Conservation (phyloP, 345 rosid species). For the Pistacia vera region DNA sequence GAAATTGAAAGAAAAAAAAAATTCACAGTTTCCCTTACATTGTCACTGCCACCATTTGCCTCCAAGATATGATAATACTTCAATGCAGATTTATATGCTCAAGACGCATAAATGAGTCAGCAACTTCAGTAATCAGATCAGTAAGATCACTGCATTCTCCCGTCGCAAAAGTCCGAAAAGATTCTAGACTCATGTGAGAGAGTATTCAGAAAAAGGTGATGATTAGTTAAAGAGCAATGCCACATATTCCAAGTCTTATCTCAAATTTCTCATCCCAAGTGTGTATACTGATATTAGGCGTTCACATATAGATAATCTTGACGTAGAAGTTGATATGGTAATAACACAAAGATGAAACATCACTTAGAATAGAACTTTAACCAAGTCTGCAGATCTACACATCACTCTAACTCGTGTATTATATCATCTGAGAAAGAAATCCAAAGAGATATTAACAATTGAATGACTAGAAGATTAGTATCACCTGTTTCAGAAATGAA, state of each 20-base stretch:
- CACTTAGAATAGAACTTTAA: too few relatives aligned
- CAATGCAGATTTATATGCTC: conserved; percentile 61
- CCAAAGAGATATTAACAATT: not conserved
- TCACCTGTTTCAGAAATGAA: not conserved
- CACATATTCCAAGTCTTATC: too few relatives aligned
- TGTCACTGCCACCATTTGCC: conserved; percentile 39
- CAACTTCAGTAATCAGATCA: conserved; percentile 56
- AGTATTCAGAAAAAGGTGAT: conserved; percentile 3
- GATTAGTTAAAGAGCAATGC: too few relatives aligned
- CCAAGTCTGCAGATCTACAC: too few relatives aligned
- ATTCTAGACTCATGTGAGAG: conserved; percentile 41
- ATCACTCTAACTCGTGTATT: not conserved
- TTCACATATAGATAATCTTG: too few relatives aligned
- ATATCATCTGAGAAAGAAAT: not conserved
- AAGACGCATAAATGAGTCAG: conserved; percentile 64
- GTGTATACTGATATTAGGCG: too few relatives aligned
- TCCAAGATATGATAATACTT: conserved; percentile 74
- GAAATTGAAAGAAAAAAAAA: not conserved
- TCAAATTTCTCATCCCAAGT: too few relatives aligned
- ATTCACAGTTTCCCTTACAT: conserved; percentile 47
- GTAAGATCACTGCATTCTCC: conserved; percentile 44
- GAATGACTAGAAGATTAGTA: not conserved
- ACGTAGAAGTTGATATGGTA: too few relatives aligned
- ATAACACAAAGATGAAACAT: too few relatives aligned
- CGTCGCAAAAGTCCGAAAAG: conserved; percentile 44